Evolutionary conservation across 2,329 filamentous ascomycete species (phyloP), one percentile per base, ranked within the genome.

Genomic region (Aspergillus fumigatiaffinis): DNA sequence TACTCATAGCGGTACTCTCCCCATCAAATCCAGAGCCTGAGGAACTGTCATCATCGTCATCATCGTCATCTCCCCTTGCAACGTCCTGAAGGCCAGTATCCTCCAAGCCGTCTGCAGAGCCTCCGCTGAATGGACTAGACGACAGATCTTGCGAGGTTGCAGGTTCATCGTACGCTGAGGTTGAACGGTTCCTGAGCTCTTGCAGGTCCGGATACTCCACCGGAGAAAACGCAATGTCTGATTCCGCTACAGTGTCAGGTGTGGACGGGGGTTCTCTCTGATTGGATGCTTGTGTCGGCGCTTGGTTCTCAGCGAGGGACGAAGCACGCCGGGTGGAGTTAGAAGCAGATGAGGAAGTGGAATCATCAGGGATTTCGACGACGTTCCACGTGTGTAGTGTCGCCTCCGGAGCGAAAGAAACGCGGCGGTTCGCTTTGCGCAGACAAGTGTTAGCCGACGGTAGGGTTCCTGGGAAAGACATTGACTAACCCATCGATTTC

Each of bases 311-410:
- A 70, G 73, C 79, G 29, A 83, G 71, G 14, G 83, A 84, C 3
- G 91, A 94, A 53, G 87, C 85, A 60, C 90, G 84, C 64, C 91
- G 81, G 12, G 89, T 91, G 10, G 87, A 86, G 62, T 93, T 90
- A 0, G 89, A 89, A 7, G 84, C 82, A 6, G 86, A 88, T 10
- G 86, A 87, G 14, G 88, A 89, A 1, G 92, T 95, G 21, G 91
- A 91, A 71, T 97, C 92, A 68, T 92, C 91, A 71, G 87, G 83
- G 61, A 92, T 89, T 69, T 97, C 93, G 48, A 97, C 85, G 55
- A 94, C 92, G 69, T 97, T 92, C 82, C 96, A 97, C 0, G 94
- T 99, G 72, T 99, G 94, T 38, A 99, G 82, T 3, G 94, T 99
- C 12, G 94, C 94, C 76, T 99, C 94, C 1, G 94, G 94, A 4